phyloP scores from a whole-genome alignment of 345 rosid genomes.

The Lepidium sativum region DNA sequence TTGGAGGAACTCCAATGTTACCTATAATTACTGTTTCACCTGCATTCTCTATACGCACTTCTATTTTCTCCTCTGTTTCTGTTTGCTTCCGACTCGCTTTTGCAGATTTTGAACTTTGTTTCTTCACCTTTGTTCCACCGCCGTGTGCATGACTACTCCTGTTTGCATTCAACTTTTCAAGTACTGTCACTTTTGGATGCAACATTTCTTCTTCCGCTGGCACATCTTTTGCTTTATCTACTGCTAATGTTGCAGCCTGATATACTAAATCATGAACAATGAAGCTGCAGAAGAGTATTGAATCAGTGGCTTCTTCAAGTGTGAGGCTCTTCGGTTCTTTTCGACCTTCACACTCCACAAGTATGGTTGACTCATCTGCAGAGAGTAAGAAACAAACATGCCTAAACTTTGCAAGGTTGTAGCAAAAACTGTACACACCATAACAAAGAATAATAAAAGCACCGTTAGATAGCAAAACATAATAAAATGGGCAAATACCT shows the following conservation, averaged over 20 bases:
- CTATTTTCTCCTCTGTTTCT: conserved; percentile 42
- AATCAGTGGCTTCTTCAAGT: conserved; percentile 89
- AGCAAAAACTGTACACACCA: background rate
- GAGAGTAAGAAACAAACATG: conserved; percentile 5
- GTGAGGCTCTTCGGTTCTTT: conserved; percentile 78
- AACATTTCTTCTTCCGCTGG: conserved; percentile 50
- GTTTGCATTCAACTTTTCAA: conserved; percentile 52
- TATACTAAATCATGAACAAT: conserved; percentile 85
- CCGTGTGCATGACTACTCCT: conserved; percentile 39
- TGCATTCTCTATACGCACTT: conserved; percentile 45
- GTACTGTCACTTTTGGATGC: conserved; percentile 57
- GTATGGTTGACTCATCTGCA: conserved; percentile 79
- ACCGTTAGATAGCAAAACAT: background rate
- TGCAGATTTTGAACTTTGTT: conserved; percentile 36
- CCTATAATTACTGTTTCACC: conserved; percentile 40
- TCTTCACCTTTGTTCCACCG: conserved; percentile 42
- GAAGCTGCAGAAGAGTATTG: conserved; percentile 91
- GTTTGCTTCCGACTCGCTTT: conserved; percentile 50
- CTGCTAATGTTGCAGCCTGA: conserved; percentile 69
- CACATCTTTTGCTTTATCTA: conserved; percentile 49
- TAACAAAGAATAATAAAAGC: background rate
- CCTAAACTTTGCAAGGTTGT: background rate
- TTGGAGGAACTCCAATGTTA: conserved; percentile 61
- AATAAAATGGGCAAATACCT: conserved; percentile 30
- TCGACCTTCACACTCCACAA: conserved; percentile 41